Base-by-base conservation (phyloP, 1,284 basidiomycete species). In the Flammula alnicola region DNA sequence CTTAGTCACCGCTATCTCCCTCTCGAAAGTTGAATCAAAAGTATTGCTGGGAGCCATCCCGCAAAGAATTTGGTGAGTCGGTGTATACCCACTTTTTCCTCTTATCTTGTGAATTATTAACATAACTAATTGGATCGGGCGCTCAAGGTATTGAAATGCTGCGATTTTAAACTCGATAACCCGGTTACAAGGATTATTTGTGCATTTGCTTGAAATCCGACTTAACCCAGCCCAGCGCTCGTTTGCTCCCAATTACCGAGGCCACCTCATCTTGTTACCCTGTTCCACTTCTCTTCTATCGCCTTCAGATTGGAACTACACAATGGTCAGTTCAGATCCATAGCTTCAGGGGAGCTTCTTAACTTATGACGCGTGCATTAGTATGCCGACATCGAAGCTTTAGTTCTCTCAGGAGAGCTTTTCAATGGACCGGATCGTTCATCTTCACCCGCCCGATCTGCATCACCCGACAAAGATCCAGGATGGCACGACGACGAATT, bases 351-450 rank as follows among this genome's bases (percentile, higher is more conserved):
- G 17, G 27, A 14, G 14, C 20, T 39, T 39, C n/a, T n/a, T 5
- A 16, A 17, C 23, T 39, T 5, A 39, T 4, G 8, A 3, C n/a
- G n/a, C n/a, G n/a, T 9, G n/a, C n/a, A n/a, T 19, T 42, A 75
- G 72, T 61, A 79, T 57, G 77, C 73, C 44, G 78, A 85, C 63
- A 76, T 91, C 44, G 89, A 92, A 68, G 81, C 86, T 46, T 77
- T 90, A 19, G 82, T 91, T 17, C 82, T 91, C 42, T 91, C 89
- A 6, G 90, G 90, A 35, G 81, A 83, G 57, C 76, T 92, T 38
- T 91, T 92, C 69, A 79, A 78, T 45, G 74, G 76, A 0, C 75
- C 79, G 16, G 67, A 63, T 22, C 75, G 78, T 14, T 75, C 84
- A 11, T 75, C 81, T 5, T 86, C 86, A 2, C 80, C 84, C 2